These are phyloP conservation scores for Tricladium varicosporioides DNA, from an alignment of 2,329 filamentous ascomycete species.

Conservation along the genomic window DNA sequence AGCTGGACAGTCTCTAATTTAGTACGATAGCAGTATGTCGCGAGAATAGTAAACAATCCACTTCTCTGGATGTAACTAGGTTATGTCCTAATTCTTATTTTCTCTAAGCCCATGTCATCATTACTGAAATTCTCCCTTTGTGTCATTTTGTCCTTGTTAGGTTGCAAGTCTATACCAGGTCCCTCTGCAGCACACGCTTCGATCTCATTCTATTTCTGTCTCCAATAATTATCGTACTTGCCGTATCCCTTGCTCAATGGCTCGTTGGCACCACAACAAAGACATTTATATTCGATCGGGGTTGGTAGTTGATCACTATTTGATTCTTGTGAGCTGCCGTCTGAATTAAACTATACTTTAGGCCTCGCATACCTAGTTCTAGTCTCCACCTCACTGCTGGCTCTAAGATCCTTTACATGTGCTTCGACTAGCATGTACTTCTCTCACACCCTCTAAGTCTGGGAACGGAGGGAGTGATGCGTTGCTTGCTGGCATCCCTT, in stretches of 20 bases:
- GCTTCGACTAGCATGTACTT: conserved; percentile 23
- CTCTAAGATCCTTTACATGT: conserved; percentile 34
- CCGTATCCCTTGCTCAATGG: conserved; percentile 38
- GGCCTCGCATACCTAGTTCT: conserved; percentile 37
- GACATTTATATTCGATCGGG: conserved; percentile 34
- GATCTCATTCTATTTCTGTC: conserved; percentile 36
- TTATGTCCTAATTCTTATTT: conserved; percentile 10
- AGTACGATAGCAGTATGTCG: too few species aligned
- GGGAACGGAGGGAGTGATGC: conserved; percentile 46
- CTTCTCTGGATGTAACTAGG: too few species aligned
- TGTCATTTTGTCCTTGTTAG: conserved; percentile 22
- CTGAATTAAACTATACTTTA: too few species aligned
- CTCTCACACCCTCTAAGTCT: conserved; percentile 44
- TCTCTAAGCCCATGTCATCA: conserved; percentile 22
- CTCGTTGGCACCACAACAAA: conserved; percentile 34
- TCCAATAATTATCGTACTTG: conserved; percentile 39
- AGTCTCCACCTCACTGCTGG: conserved; percentile 38
- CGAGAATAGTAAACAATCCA: too few species aligned
- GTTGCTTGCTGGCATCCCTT: conserved; percentile 44
- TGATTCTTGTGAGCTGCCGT: conserved; percentile 25
- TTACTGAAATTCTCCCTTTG: conserved; percentile 33
- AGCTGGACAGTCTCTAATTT: too few species aligned
- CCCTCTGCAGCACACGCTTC: conserved; percentile 39
- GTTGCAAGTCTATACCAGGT: conserved; percentile 27
- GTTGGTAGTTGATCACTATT: conserved; percentile 25